phyloP scores from a whole-genome alignment of 495 filamentous ascomycete genomes.

The Xylona heveae region DNA sequence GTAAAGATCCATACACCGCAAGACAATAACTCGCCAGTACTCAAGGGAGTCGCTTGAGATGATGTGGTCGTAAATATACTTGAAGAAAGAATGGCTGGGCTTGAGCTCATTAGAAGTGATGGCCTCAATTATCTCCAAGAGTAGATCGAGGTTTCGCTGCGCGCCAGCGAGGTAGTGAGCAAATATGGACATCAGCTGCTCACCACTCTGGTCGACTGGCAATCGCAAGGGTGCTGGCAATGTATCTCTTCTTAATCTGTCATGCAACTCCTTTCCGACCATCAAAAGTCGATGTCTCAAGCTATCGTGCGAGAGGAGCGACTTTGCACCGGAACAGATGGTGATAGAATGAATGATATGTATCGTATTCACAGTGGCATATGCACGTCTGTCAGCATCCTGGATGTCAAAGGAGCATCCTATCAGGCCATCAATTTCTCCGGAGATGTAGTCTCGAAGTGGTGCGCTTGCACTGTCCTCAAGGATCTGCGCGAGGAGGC shows the following conservation, averaged over 20 bases:
- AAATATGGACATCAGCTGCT: conserved; percentile 74
- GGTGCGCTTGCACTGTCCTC: conserved; percentile 50
- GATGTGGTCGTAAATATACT: conserved; percentile 69
- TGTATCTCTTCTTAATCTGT: conserved; percentile 41
- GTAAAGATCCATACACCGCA: conserved; percentile 77
- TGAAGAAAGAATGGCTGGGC: conserved; percentile 46
- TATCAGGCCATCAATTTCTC: conserved; percentile 48
- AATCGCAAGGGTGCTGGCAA: conserved; percentile 54
- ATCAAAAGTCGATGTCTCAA: conserved; percentile 46
- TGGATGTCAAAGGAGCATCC: conserved; percentile 38
- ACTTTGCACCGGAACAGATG: conserved; percentile 29
- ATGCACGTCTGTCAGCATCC: conserved; percentile 36
- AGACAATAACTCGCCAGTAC: conserved; percentile 65
- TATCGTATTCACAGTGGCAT: conserved; percentile 70
- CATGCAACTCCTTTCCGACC: conserved; percentile 52
- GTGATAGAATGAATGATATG: conserved; percentile 58
- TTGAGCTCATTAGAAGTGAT: conserved; percentile 69
- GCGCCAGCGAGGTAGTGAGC: conserved; percentile 54
- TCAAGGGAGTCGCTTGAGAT: conserved; percentile 72
- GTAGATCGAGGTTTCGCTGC: conserved; percentile 59
- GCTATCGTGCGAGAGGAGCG: conserved; percentile 59
- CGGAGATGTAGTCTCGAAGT: conserved; percentile 50
- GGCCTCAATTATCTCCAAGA: conserved; percentile 75
- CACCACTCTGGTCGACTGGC: conserved; percentile 70
- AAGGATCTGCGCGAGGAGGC: conserved; percentile 89